Percentiles rank a stretch among this genome's conserved stretches.
Conservation (phyloP, 768 basidiomycete species). For the Coprinellus aureogranulatus region DNA sequence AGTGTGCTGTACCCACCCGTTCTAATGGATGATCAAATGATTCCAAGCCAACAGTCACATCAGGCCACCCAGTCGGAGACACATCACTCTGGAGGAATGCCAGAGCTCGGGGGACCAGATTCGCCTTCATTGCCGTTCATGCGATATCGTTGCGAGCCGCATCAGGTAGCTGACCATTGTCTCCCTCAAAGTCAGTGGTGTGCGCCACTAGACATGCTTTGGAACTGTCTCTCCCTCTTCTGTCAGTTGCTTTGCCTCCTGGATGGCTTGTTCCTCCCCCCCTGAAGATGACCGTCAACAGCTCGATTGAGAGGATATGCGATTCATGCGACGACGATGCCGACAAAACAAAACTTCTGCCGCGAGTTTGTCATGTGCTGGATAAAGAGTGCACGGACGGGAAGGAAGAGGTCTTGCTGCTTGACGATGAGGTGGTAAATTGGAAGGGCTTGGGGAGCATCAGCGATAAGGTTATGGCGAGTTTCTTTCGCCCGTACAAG, state of each 20-base stretch:
- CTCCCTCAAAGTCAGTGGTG: conserved; percentile 79
- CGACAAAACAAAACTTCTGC: conserved; percentile 81
- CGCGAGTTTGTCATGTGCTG: conserved; percentile 91
- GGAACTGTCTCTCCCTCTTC: conserved; percentile 15
- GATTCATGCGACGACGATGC: conserved; percentile 71
- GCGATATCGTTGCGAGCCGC: conserved; percentile 74
- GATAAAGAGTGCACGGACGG: conserved; percentile 88
- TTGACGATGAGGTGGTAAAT: conserved; percentile 93
- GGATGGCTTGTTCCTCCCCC: conserved; percentile 98
- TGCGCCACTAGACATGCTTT: conserved; percentile 54
- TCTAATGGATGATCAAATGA: conserved; percentile 86
- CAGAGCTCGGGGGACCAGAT: conserved; percentile 62
- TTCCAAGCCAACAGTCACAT: conserved; percentile 86
- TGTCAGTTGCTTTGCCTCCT: too few species aligned
- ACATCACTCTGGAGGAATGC: conserved; percentile 73
- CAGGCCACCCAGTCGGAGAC: conserved; percentile 81
- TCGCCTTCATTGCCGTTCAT: conserved; percentile 48
- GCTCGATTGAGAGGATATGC: conserved; percentile 83
- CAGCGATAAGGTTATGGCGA: conserved; percentile 82
- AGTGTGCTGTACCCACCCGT: conserved; percentile 48
- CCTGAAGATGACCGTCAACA: conserved; percentile 85
- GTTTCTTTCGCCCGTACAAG: conserved; percentile 87
- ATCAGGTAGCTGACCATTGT: conserved; percentile 93
- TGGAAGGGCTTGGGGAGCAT: conserved; percentile 68
- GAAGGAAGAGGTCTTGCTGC: conserved; percentile 88